Percentiles rank a stretch among this genome's conserved stretches.
These are phyloP conservation scores for Scheffersomyces cryptocercus DNA, from an alignment of 1,139 yeast species.

Conservation along the genomic window DNA sequence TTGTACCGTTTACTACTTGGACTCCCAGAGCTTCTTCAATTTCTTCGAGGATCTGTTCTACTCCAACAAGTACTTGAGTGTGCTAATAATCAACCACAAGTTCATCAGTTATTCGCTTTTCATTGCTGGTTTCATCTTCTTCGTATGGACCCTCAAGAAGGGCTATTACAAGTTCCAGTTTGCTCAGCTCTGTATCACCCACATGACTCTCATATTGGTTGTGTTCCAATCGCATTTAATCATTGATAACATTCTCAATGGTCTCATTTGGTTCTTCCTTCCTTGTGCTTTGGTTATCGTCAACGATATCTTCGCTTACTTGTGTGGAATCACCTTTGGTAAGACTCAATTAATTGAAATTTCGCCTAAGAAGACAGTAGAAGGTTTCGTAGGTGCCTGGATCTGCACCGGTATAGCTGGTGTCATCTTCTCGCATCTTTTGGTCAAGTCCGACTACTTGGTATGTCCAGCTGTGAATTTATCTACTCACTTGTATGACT, in stretches of 20 bases:
- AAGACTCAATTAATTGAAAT: conserved; percentile 88
- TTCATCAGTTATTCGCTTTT: conserved; percentile 83
- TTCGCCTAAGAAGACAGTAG: conserved; percentile 96
- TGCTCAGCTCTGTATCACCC: conserved; percentile 90
- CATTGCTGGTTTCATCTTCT: conserved; percentile 84
- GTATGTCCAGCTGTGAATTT: conserved; percentile 84
- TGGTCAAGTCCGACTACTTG: conserved; percentile 70
- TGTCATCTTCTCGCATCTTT: conserved; percentile 59
- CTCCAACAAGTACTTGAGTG: conserved; percentile 43
- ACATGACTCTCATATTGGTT: conserved; percentile 87
- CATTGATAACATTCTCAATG: conserved; percentile 84
- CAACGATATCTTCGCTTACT: conserved; percentile 93
- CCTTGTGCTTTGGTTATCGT: conserved; percentile 92
- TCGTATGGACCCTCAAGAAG: conserved; percentile 85
- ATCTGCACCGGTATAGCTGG: conserved; percentile 83
- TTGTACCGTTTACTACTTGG: conserved; percentile 83
- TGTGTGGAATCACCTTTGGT: conserved; percentile 97
- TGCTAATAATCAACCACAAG: conserved; percentile 67
- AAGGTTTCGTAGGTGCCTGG: conserved; percentile 99
- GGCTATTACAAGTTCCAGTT: conserved; percentile 91
- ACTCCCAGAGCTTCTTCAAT: conserved; percentile 79
- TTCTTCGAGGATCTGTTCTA: conserved; percentile 51
- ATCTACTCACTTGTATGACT: conserved; percentile 51
- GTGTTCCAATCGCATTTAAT: conserved; percentile 94
- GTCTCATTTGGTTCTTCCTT: conserved; percentile 90